phyloP scores from a whole-genome alignment of 225 moss, liverwort and hornwort species.

The Climacium dendroides region DNA sequence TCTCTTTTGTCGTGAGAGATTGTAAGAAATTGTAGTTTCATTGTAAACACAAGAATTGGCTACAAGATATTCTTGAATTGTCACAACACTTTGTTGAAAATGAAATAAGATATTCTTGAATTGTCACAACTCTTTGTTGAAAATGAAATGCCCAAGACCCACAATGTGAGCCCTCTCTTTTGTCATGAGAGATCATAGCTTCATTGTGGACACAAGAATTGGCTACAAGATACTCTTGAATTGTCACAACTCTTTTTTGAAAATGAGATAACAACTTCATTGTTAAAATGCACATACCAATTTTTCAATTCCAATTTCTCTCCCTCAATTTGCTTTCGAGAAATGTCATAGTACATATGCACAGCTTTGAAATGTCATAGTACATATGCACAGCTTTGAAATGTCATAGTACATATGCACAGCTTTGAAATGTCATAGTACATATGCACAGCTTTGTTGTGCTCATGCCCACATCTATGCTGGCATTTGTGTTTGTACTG shows the following conservation, averaged over 20 bases:
- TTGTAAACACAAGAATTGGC: background rate
- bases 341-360: too few species aligned
- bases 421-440: too few species aligned
- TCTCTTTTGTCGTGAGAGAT: background rate
- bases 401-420: too few species aligned
- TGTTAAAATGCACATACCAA: background rate
- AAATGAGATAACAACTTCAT: too few species aligned
- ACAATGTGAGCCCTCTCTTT: background rate
- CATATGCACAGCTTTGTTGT: background rate
- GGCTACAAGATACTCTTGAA: background rate
- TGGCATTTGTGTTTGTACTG: fast-evolving
- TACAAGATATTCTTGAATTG: background rate
- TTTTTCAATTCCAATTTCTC: background rate
- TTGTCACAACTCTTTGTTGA: too few species aligned
- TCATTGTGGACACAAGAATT: background rate
- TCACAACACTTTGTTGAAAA: too few species aligned
- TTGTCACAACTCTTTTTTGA: background rate
- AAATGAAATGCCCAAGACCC: too few species aligned
- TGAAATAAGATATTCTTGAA: too few species aligned
- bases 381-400: too few species aligned
- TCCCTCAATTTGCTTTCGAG: background rate
- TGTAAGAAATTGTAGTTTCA: fast-evolving
- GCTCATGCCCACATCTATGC: fast-evolving
- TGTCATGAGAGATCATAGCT: fast-evolving
- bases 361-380: too few species aligned